These are phyloP conservation scores for Backusella psychrophila DNA, from an alignment of 192 early-diverging fungal species.

Conservation along the genomic window DNA sequence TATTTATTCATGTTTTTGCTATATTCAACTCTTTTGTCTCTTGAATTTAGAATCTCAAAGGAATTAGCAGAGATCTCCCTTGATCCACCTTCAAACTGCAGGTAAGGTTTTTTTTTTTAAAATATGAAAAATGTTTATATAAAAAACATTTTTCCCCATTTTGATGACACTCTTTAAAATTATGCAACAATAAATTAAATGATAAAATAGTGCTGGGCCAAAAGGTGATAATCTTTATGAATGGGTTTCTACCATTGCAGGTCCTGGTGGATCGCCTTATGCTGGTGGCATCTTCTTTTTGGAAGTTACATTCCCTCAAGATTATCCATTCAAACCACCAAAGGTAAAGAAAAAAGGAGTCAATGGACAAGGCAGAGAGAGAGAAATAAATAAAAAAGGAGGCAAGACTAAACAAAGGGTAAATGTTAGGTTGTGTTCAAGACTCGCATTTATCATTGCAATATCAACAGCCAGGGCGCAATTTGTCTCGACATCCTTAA, in stretches of 20 bases:
- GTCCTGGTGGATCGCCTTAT: conserved; percentile 89
- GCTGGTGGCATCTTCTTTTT: conserved; percentile 90
- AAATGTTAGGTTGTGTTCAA: conserved; percentile 73
- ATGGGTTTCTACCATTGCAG: conserved; percentile 93
- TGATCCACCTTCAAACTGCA: conserved; percentile 93
- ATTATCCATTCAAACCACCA: conserved; percentile 97
- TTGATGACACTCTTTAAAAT: not conserved
- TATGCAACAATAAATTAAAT: not conserved
- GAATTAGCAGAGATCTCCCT: conserved; percentile 96
- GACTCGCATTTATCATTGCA: conserved; percentile 97
- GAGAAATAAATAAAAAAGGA: not conserved
- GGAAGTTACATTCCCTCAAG: conserved; percentile 87
- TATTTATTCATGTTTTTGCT: conserved; percentile 4
- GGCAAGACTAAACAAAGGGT: not conserved
- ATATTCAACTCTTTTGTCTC: conserved; percentile 11
- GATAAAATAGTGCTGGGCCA: conserved; percentile 75
- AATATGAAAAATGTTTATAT: not conserved
- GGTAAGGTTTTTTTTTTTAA: conserved; percentile 28
- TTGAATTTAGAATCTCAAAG: conserved; percentile 78
- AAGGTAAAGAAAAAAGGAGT: conserved; percentile 51
- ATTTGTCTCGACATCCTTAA: conserved; percentile 97
- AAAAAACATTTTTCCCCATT: not conserved
- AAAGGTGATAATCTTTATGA: conserved; percentile 96
- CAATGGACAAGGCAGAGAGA: not conserved
- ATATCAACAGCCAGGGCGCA: conserved; percentile 87